Evolutionary conservation across 2,329 filamentous ascomycete genomes (phyloP).

Genomic region (Paecilomyces formosus): DNA sequence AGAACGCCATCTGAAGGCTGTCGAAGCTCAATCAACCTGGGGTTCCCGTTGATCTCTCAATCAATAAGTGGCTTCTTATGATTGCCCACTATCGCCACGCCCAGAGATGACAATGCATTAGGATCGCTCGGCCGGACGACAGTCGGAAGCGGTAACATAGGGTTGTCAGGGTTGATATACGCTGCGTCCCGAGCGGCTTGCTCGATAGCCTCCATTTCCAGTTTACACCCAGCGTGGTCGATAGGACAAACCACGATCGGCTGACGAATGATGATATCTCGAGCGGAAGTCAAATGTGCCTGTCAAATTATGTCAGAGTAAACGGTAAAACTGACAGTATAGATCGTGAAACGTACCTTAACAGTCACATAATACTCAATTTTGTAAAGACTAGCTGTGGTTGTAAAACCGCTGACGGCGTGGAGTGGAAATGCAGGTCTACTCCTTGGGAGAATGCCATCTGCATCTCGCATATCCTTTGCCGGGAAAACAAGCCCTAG

Average conservation of each 20-base stretch:
- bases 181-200: conserved; percentile 90
- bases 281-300: conserved; percentile 80
- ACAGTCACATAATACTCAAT: conserved; percentile 95
- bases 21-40: neutral
- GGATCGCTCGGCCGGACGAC: conserved; percentile 75
- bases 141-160: conserved; percentile 78
- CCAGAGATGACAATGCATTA: conserved; percentile 52
- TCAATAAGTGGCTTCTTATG: conserved; percentile 59
- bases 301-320: conserved; percentile 31
- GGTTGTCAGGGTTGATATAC: conserved; percentile 79
- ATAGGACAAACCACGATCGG: conserved; percentile 94
- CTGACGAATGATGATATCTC: conserved; percentile 81
- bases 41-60: conserved; percentile 34
- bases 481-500: conserved; percentile 84
- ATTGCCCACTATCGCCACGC: conserved; percentile 56
- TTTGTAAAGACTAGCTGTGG: conserved; percentile 88
- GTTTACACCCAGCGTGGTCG: conserved; percentile 91
- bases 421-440: conserved; percentile 87
- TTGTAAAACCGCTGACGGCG: conserved; percentile 83
- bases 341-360: conserved; percentile 56
- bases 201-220: conserved; percentile 98
- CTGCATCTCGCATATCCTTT: conserved; percentile 76
- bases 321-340: conserved; percentile 2
- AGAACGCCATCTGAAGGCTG: neutral
- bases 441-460: conserved; percentile 78